These are phyloP conservation scores for Telopea speciosissima DNA, from an alignment of 177 flowering plant genomes.

Conservation along the genomic window DNA sequence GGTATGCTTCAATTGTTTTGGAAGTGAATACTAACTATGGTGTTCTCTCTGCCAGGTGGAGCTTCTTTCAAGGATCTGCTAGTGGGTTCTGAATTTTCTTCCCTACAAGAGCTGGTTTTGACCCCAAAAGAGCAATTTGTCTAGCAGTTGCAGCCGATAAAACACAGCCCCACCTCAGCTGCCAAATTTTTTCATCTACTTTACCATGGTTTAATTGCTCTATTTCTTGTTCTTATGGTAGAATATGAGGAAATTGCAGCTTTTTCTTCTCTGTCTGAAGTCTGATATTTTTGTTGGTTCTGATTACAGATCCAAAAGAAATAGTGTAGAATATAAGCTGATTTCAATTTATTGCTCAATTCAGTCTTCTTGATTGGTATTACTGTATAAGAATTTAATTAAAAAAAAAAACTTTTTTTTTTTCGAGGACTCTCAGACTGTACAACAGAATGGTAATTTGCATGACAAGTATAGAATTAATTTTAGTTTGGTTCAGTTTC, in stretches of 20 bases:
- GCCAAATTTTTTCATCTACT: constrained; percentile 10
- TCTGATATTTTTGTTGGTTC: constrained; percentile 8
- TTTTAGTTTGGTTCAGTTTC: neutral
- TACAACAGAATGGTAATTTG: neutral
- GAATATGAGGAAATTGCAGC: constrained; percentile 10
- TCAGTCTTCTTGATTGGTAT: constrained; percentile 1
- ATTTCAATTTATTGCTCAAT: neutral
- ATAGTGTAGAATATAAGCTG: constrained; percentile 14
- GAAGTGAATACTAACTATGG: constrained; percentile 1
- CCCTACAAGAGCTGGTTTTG: constrained; percentile 3
- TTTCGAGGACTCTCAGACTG: neutral
- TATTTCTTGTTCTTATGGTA: constrained; percentile 11
- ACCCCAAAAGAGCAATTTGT: neutral
- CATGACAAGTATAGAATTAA: neutral
- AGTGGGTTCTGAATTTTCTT: constrained; percentile 11
- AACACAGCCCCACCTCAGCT: constrained; percentile 8
- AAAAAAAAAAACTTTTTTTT: too few species aligned
- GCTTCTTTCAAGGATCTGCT: constrained; percentile 4
- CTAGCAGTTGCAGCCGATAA: constrained; percentile 9
- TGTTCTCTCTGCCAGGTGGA: constrained; percentile 7
- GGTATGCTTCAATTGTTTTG: constrained; percentile 1
- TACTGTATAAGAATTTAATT: too few species aligned
- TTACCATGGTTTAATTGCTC: constrained; percentile 3
- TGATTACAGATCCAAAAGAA: constrained; percentile 6
- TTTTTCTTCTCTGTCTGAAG: constrained; percentile 1